Percentiles rank a stretch among this genome's conserved stretches.
These are phyloP conservation scores for Monosporascus sp. DNA, from an alignment of 2,329 filamentous ascomycete species.

Conservation along the genomic window DNA sequence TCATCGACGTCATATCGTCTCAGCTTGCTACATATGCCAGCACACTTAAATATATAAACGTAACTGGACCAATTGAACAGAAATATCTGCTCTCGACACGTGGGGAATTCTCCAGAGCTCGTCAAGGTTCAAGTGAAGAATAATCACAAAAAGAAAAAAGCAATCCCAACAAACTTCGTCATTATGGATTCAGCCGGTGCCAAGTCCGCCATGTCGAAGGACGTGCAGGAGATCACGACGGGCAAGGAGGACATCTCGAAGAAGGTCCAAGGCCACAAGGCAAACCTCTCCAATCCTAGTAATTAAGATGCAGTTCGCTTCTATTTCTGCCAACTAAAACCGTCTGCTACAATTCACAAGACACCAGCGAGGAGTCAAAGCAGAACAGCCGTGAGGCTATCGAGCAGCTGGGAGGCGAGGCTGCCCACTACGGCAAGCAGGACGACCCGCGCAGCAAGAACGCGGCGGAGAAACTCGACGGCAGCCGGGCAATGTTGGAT, in stretches of 20 bases:
- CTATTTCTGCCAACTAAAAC: too few species aligned
- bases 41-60: too few species aligned
- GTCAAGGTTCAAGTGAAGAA: too few species aligned
- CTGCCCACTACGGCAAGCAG: slow-evolving; percentile 36
- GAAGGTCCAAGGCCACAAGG: slow-evolving; percentile 24
- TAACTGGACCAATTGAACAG: too few species aligned
- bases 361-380: slow-evolving; percentile 41
- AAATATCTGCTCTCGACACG: too few species aligned
- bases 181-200: slow-evolving; percentile 7
- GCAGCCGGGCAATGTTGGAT: slow-evolving; percentile 26
- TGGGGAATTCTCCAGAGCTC: too few species aligned
- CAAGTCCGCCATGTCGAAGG: slow-evolving; percentile 6
- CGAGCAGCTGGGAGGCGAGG: slow-evolving; percentile 36
- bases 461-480: slow-evolving; percentile 34
- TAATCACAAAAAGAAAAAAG: too few species aligned
- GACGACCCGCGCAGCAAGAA: slow-evolving; percentile 36
- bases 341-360: slow-evolving; percentile 15
- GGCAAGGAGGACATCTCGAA: slow-evolving; percentile 9
- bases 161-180: not conserved
- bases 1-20: too few species aligned
- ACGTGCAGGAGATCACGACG: slow-evolving; percentile 7
- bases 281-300: slow-evolving; percentile 30
- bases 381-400: slow-evolving; percentile 36
- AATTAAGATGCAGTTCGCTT: not conserved
- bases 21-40: too few species aligned